Evolutionary conservation across 495 filamentous ascomycete genomes (phyloP), one percentile per base, ranked within the genome.

Genomic region (Hyaloscypha bicolor): DNA sequence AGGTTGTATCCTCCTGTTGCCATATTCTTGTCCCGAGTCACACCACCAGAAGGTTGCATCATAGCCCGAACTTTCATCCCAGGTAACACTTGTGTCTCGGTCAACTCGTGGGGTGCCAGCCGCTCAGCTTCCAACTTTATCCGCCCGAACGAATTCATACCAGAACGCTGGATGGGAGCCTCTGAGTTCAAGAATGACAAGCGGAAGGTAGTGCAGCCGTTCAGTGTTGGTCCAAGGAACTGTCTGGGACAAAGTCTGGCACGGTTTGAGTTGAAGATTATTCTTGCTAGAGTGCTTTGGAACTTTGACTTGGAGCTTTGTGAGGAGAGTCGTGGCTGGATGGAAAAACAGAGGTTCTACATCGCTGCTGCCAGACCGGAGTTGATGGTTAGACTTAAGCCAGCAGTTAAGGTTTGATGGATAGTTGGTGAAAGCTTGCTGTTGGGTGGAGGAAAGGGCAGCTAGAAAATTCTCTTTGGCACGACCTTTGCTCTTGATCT

Each of bases 251-350:
- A 75, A 63, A 56, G 56, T 65, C 77, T 89, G 31, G 85, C 83
- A 0, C 83, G 80, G 68, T 79, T 76, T 1, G 85, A 87, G 69
- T 81, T 85, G 76, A 76, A 82, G 2, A 64, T 87, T 2, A 80
- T 84, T 25, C 65, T 83, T 6, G 78, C 85, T 4, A 83, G 80
- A 35, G 55, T 87, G 16, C 57, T 89, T 1, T 88, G 78, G 77
- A 78, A 74, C 39, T 87, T 87, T 71, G 83, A 87, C 55, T 74
- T 88, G 35, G 72, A 74, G 51, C 68, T 70, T 52, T 21, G 32
- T 31, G 63, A 69, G 6, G 5, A 35, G 58, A 37, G 37, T 30
- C n/a, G 33, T 31, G 33, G 61, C 30, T 67, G 65, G 65, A 55
- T 55, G 35, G 57, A 22, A 21, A 55, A 30, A 3, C 39, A 55